These are phyloP conservation scores for Blattamonas nauphoetae DNA, from an alignment of 78 protist genomes.

Conservation along the genomic window DNA sequence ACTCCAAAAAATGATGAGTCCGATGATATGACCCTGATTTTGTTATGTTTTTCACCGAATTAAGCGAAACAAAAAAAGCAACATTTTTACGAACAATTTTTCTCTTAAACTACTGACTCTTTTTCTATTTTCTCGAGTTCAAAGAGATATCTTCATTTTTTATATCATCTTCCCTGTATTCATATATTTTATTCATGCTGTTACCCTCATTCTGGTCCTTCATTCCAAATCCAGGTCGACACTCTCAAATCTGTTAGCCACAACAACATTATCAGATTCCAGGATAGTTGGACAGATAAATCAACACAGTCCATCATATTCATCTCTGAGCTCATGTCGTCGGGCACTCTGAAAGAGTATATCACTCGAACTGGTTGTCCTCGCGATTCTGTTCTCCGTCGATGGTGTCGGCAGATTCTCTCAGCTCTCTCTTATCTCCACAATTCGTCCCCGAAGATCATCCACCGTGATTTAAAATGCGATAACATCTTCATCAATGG, in stretches of 20 bases:
- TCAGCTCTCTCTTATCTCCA: conserved; percentile 70
- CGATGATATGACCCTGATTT: too few species aligned
- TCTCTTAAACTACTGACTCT: too few species aligned
- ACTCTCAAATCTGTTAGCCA: conserved; percentile 42
- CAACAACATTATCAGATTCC: conserved; percentile 43
- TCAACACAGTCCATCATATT: conserved; percentile 32
- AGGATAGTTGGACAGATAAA: conserved; percentile 33
- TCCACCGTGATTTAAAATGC: conserved; percentile 90
- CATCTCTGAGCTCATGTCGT: conserved; percentile 76
- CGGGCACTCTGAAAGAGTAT: conserved; percentile 62
- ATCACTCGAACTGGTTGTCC: neutral
- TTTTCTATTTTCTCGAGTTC: too few species aligned
- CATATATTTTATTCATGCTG: too few species aligned
- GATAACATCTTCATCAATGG: conserved; percentile 88
- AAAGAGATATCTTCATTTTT: too few species aligned
- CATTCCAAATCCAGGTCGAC: conserved; percentile 33
- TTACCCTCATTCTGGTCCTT: neutral
- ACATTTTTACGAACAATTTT: too few species aligned
- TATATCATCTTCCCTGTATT: too few species aligned
- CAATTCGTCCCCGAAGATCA: conserved; percentile 27
- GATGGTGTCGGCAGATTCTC: conserved; percentile 69
- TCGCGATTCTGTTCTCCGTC: conserved; percentile 25
- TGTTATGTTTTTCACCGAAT: too few species aligned
- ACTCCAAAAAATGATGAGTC: neutral
- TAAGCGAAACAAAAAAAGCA: too few species aligned